phyloP scores from a whole-genome alignment of 306 rosid genomes.

The Elaeagnus macrophylla region DNA sequence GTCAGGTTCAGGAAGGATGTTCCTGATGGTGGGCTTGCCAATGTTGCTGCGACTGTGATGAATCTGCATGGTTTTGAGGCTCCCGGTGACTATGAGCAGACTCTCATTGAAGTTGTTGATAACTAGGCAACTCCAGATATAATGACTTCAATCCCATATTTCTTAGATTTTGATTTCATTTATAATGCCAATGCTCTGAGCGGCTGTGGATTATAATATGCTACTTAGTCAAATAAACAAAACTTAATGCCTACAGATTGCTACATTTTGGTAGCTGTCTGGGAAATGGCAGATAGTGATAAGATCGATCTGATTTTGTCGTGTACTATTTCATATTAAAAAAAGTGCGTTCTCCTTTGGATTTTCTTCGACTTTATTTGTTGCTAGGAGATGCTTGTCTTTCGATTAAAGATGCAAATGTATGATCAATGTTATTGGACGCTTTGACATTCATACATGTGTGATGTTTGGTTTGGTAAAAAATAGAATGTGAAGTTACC shows the following conservation, averaged over 20 bases:
- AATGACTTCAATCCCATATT: background rate
- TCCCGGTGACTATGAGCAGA: conserved; percentile 82
- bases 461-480: no score
- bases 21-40: conserved; percentile 78
- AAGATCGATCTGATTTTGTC: background rate
- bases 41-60: conserved; percentile 92
- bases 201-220: conserved; percentile 3
- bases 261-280: conserved; percentile 1
- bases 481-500: no score
- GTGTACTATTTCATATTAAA: no score
- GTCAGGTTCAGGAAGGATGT: conserved; percentile 63
- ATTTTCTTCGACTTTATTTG: no score
- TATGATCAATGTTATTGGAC: no score
- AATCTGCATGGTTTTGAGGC: conserved; percentile 91
- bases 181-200: background rate
- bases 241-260: background rate
- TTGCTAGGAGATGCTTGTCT: no score
- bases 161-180: conserved; percentile 22
- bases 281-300: conserved; percentile 1
- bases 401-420: no score
- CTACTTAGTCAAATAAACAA: conserved; percentile 16
- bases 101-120: conserved; percentile 74
- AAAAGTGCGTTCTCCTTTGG: no score
- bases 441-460: no score
- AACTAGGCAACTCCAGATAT: conserved; percentile 8